phyloP scores from a whole-genome alignment of 1,284 basidiomycete species.

The Tilletia caries region DNA sequence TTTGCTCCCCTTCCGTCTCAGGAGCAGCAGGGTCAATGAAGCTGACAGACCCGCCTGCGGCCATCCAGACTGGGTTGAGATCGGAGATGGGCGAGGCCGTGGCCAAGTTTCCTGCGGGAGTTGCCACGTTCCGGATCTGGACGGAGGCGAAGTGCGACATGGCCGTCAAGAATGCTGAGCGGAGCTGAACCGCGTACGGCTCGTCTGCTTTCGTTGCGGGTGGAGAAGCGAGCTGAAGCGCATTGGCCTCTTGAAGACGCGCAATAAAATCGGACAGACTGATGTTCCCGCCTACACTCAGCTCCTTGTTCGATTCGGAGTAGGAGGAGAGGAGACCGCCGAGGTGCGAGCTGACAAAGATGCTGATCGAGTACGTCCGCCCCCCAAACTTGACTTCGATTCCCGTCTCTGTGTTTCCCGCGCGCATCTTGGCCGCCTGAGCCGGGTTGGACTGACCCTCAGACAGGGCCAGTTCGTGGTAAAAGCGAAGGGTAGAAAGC shows the following conservation, averaged over 20 bases:
- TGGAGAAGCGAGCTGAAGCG: slow-evolving; percentile 24
- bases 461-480: slow-evolving; percentile 20
- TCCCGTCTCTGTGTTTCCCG: slow-evolving; percentile 44
- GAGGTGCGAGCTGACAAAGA: slow-evolving; percentile 46
- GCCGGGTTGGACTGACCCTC: slow-evolving; percentile 27
- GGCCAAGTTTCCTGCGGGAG: slow-evolving; percentile 53
- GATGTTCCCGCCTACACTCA: slow-evolving; percentile 49
- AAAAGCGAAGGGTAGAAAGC: slow-evolving; percentile 20
- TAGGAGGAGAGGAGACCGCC: background rate
- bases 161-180: slow-evolving; percentile 35
- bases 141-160: slow-evolving; percentile 51
- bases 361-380: slow-evolving; percentile 42
- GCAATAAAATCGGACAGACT: slow-evolving; percentile 35
- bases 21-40: slow-evolving; percentile 35
- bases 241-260: slow-evolving; percentile 30
- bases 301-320: slow-evolving; percentile 21
- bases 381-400: slow-evolving; percentile 47
- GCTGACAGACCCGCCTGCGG: slow-evolving; percentile 37
- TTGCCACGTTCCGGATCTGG: slow-evolving; percentile 54
- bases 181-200: slow-evolving; percentile 28
- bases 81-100: slow-evolving; percentile 55
- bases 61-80: slow-evolving; percentile 55
- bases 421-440: slow-evolving; percentile 36
- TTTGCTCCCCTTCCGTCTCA: slow-evolving; percentile 26
- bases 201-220: background rate